Evolutionary conservation across 2,329 filamentous ascomycete species (phyloP), one percentile per base, ranked within the genome.

Genomic region (Trichoderma sp.): DNA sequence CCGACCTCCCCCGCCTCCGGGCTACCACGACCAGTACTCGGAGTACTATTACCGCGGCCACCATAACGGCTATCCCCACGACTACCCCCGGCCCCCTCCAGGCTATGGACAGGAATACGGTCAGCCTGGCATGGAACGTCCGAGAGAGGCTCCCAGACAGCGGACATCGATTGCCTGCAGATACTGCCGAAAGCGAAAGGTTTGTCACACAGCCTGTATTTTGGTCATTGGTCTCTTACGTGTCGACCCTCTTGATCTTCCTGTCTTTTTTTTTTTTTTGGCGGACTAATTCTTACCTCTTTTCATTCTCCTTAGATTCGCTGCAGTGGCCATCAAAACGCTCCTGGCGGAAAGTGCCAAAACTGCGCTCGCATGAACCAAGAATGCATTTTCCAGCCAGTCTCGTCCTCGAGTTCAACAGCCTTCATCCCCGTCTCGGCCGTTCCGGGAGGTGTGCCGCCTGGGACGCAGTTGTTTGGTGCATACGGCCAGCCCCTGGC

Each of bases 311-410:
- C 51, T 21, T 69, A 88, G 86, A 89, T 89, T 71, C 85, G 86
- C 46, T 89, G 86, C 79, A 88, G 86, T 70, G 86, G 86, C 32
- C 88, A 88, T 71, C 83, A 86, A 69, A 87, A 85, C 70, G 86
- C 85, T 0, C 84, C 84, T 0, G 86, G 86, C 24, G 86, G 86
- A 13, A 87, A 88, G 71, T 89, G 86, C 72, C 83, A 86, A 66
- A 89, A 88, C 72, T 89, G 86, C 73, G 85, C 86, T 49, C 86
- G 87, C 71, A 87, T 88, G 79, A 86, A 86, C 59, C 87, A 88
- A 72, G 86, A 89, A 70, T 89, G 86, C 70, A 82, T 88, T 16
- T 88, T 89, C 69, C 86, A 88, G 73, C 86, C 86, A 0, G 86
- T 88, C 1, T 87, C 84, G 4, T 85, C 83, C 0, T 84, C 85